A percentile compares a stretch with the other conserved stretches of the same genome.
These are phyloP conservation scores for Neltuma alba DNA, from an alignment of 306 rosid genomes.

Conservation along the genomic window DNA sequence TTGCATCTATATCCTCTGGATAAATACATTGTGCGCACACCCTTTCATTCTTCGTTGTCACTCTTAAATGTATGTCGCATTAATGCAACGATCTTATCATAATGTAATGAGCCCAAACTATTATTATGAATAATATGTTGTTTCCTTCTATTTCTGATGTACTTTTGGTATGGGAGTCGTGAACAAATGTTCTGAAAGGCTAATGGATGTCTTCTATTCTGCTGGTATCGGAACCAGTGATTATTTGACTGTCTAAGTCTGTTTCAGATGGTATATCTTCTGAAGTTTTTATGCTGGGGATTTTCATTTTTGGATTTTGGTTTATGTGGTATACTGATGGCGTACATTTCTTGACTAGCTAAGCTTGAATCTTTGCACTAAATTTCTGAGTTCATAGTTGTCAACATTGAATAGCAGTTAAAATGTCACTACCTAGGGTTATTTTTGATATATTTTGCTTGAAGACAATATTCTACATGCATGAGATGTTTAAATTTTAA, in stretches of 20 bases:
- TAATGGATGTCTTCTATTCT: background rate
- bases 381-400: background rate
- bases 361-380: background rate
- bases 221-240: background rate
- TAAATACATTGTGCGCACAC: background rate
- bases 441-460: background rate
- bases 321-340: background rate
- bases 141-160: no score
- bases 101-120: no score
- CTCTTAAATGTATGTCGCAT: no score
- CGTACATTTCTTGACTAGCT: background rate
- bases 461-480: background rate
- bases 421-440: background rate
- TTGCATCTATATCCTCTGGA: background rate
- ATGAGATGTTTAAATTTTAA: constrained; percentile 3
- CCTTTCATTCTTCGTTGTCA: background rate
- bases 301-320: constrained; percentile 22
- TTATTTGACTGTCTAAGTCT: background rate
- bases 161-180: background rate
- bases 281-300: background rate
- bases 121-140: no score
- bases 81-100: no score
- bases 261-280: background rate
- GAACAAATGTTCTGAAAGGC: background rate
- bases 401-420: background rate